Evolutionary conservation across 305 asterid species (phyloP), one percentile per base, ranked within the genome.

Genomic region (Ilex paraguariensis): DNA sequence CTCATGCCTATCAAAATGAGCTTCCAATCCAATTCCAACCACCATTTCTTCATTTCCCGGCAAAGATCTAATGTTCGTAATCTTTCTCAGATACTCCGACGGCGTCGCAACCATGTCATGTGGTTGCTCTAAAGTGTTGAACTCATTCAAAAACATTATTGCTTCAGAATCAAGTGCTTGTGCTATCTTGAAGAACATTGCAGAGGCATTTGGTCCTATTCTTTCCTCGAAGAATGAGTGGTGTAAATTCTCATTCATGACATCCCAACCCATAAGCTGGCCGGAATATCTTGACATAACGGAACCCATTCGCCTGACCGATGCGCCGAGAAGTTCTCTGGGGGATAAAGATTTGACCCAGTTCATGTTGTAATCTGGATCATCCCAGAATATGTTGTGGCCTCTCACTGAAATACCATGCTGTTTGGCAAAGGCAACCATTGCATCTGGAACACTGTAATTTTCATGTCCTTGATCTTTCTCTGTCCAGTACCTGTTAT

Each of bases 171-270:
- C 88, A n/a, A 84, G 6, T 3, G 79, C 75, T 0, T 70, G 76
- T 3, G 68, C 77, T 13, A 77, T 70, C 69, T 82, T 77, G 68
- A 68, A 82, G 33, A 82, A 63, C 73, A 80, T 70, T 3, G 87
- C 86, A 0, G 88, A 82, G 2, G 88, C 84, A 28, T 82, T 78
- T 0, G 67, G 68, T 10, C 92, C 84, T 21, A 84, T 54, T 9
- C 64, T 65, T 5, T 75, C 77, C 63, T 84, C 92, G 33, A 54
- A 80, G 17, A 63, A 81, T 0, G 81, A 66, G 73, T 66, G 57
- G 68, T 84, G 87, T 56, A 83, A 8, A 31, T 84, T 84, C 81
- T 81, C 90, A 61, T 84, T 84, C 68, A 84, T 68, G 0, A 81
- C 80, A 31, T 84, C 90, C 90, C 90, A 84, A 6, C 72, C 79